Conservation (phyloP, 2,329 filamentous ascomycete genomes). For the Phaeomoniella chlamydospora region DNA sequence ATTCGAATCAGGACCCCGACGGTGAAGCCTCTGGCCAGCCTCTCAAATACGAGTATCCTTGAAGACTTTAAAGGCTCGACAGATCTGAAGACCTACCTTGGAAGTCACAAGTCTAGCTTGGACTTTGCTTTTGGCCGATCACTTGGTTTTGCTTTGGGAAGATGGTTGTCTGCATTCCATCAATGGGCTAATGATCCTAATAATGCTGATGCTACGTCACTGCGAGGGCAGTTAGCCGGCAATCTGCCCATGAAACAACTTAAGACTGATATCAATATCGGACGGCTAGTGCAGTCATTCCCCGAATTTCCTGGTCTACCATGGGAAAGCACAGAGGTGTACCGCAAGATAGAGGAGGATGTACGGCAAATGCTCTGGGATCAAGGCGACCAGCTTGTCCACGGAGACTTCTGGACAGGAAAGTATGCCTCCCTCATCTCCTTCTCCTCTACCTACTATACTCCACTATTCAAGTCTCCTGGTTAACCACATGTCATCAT, state of each 20-base stretch:
- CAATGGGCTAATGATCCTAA: not conserved
- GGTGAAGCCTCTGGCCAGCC: not conserved
- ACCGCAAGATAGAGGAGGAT: not conserved
- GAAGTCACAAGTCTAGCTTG: not conserved
- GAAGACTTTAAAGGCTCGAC: not conserved
- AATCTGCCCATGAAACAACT: not conserved
- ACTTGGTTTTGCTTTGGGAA: not conserved
- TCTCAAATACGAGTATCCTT: not conserved
- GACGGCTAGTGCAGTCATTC: not conserved
- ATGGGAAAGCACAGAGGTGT: not conserved
- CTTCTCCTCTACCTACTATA: too few relatives aligned
- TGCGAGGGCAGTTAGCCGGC: not conserved
- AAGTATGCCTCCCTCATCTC: not conserved
- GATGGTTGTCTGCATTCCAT: not conserved
- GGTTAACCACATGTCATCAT: not conserved
- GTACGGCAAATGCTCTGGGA: not conserved
- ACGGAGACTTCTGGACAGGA: conserved; percentile 1
- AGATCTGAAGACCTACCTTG: not conserved
- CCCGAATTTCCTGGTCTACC: not conserved
- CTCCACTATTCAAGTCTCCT: too few relatives aligned
- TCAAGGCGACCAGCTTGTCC: not conserved
- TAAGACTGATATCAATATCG: not conserved
- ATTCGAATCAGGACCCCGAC: not conserved
- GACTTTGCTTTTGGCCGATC: not conserved
- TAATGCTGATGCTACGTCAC: not conserved